These are phyloP conservation scores for Moesziomyces aphidis DNA, from an alignment of 1,284 basidiomycete species.

Conservation along the genomic window DNA sequence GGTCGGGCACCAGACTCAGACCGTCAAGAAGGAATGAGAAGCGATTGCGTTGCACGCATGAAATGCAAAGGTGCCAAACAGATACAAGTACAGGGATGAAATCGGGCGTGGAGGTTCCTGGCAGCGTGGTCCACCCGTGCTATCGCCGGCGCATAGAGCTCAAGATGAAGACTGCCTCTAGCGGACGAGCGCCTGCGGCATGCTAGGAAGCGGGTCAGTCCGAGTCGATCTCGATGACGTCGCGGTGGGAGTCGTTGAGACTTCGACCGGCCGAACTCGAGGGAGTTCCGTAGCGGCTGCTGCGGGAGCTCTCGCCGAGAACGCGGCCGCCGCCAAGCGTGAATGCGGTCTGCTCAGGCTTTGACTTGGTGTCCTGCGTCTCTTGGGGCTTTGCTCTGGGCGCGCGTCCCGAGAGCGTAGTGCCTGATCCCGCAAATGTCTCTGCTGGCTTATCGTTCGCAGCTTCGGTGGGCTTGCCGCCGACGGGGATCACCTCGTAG, in stretches of 20 bases:
- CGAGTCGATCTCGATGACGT: slow-evolving; percentile 59
- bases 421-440: slow-evolving; percentile 30
- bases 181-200: background rate
- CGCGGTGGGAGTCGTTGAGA: slow-evolving; percentile 33
- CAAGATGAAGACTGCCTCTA: background rate
- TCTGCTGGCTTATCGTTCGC: slow-evolving; percentile 15
- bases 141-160: background rate
- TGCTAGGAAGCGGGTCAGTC: slow-evolving; percentile 25
- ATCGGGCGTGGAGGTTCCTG: background rate
- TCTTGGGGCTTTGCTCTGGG: slow-evolving; percentile 21
- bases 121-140: no score
- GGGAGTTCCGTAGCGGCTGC: slow-evolving; percentile 37
- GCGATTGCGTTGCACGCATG: background rate
- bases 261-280: slow-evolving; percentile 30
- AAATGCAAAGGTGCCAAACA: background rate
- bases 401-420: slow-evolving; percentile 37
- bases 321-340: slow-evolving; percentile 32
- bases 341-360: slow-evolving; percentile 16
- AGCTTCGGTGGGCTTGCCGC: slow-evolving; percentile 38
- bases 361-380: slow-evolving; percentile 17
- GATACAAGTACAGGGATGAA: background rate
- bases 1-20: background rate
- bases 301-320: slow-evolving; percentile 35
- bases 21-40: background rate
- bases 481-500: slow-evolving; percentile 61